Conservation (phyloP, 441 rosid genomes). For the Euphorbia corollata region DNA sequence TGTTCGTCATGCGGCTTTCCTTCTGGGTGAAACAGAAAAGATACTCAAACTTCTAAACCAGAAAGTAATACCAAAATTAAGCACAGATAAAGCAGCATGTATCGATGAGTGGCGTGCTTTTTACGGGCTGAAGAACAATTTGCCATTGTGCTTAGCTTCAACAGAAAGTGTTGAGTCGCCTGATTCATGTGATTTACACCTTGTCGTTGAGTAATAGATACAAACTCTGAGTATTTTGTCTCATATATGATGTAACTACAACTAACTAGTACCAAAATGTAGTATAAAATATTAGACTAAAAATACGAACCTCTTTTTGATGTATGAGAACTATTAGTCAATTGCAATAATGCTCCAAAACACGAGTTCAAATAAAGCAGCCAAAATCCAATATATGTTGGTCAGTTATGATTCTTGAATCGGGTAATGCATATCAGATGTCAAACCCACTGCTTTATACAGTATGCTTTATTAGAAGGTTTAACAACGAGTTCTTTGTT, state of each 20-base stretch:
- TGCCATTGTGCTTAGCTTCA: slow-evolving; percentile 13
- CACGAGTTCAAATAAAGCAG: not conserved
- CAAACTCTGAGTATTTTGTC: slow-evolving; percentile 8
- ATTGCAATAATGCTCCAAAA: not conserved
- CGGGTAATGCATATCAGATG: not conserved
- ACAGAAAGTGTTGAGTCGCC: slow-evolving; percentile 18
- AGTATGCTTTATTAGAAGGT: too few species aligned
- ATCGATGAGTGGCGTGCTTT: slow-evolving; percentile 58
- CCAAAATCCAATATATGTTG: not conserved
- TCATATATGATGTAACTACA: not conserved
- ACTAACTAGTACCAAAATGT: not conserved
- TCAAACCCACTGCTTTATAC: not conserved
- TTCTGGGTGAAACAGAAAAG: slow-evolving; percentile 53
- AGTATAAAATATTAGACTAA: not conserved
- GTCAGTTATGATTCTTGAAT: not conserved
- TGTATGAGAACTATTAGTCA: slow-evolving; percentile 2
- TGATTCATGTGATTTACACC: slow-evolving; percentile 24
- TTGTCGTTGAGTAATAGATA: slow-evolving; percentile 27
- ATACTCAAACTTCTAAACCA: slow-evolving; percentile 42
- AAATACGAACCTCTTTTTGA: not conserved
- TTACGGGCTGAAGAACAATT: slow-evolving; percentile 23
- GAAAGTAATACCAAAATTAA: slow-evolving; percentile 32
- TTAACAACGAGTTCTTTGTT: not conserved
- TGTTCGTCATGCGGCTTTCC: slow-evolving; percentile 45
- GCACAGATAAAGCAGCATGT: slow-evolving; percentile 34